phyloP scores from a whole-genome alignment of 2,329 filamentous ascomycete species.

The Lanzia echinophila region DNA sequence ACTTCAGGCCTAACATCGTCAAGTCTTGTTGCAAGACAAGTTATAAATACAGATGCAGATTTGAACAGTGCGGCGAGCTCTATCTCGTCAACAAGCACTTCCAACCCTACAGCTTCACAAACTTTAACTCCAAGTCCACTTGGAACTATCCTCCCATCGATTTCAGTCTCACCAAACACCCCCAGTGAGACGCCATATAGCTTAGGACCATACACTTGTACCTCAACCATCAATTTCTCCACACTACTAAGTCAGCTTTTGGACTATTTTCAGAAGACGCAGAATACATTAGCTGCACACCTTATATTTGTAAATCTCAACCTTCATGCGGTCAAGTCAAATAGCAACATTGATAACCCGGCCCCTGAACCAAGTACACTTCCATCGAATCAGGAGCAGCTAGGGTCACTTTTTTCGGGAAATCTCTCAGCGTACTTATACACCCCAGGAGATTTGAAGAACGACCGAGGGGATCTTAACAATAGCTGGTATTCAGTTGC shows the following conservation, averaged over 20 bases:
- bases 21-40: not conserved
- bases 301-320: slow-evolving; percentile 50
- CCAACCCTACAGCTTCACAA: not conserved
- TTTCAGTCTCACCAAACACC: slow-evolving; percentile 12
- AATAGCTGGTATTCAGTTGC: slow-evolving; percentile 47
- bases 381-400: slow-evolving; percentile 37
- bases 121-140: slow-evolving; percentile 14
- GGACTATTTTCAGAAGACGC: slow-evolving; percentile 47
- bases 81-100: not conserved
- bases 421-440: slow-evolving; percentile 47
- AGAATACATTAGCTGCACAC: slow-evolving; percentile 47
- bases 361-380: slow-evolving; percentile 36
- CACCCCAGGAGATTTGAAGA: slow-evolving; percentile 41
- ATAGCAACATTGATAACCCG: slow-evolving; percentile 37
- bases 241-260: slow-evolving; percentile 43
- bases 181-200: slow-evolving; percentile 33
- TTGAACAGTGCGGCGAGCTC: not conserved
- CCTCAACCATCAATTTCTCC: slow-evolving; percentile 42
- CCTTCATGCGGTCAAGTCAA: slow-evolving; percentile 47
- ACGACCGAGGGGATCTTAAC: slow-evolving; percentile 51
- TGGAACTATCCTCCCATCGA: slow-evolving; percentile 15
- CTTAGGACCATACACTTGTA: slow-evolving; percentile 50
- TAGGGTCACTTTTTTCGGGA: slow-evolving; percentile 42
- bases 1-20: slow-evolving; percentile 1
- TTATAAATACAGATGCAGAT: not conserved